Base-by-base conservation (phyloP, 768 basidiomycete species). In the Nidularia pulvinata region DNA sequence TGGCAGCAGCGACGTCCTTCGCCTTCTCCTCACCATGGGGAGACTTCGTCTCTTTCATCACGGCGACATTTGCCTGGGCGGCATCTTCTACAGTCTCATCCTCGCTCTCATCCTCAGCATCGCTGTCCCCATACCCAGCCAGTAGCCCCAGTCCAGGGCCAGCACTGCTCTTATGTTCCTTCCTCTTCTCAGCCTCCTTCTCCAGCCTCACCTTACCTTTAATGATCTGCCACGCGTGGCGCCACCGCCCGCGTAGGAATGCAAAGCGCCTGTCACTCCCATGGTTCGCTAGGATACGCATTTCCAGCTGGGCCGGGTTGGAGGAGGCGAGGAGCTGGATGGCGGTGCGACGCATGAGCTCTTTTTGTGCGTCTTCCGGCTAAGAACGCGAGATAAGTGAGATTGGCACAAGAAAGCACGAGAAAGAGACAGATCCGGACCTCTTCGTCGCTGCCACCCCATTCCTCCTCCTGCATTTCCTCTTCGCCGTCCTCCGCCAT, bases 271-370 rank as follows among this genome's bases (percentile, higher is more conserved):
- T 72, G 65, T 96, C 93, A 10, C 76, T 71, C 0, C 91, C 88
- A 61, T 95, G 82, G 59, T 96, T 93, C 7, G 94, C 87, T 13
- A 96, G 74, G 60, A 97, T 94, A 5, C 93, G 83, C 79, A 94
- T 85, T 66, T 95, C 93, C 22, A 96, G 77, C 57, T 93, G 85
- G 0, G 86, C 82, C 13, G 91, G 81, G 61, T 95, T 93, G 1
- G 87, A 83, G 1, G 93, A 89, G 6, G 82, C 69, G 22, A 79
- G 63, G 33, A 95, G 69, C 55, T 93, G 89, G 10, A 64, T 58
- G 0, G 90, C 90, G 0, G 93, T 95, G 50, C 86, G 82, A 9
- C 72, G 69, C 85, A 97, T 94, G 9, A 95, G 75, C 3, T 81
- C 79, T 48, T 65, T 74, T 59, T 88, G 84, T 0, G 70, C 22